Percentiles rank a stretch among this genome's conserved stretches.
Conservation (phyloP, 768 basidiomycete genomes). For the Pulveroboletus ravenelii region DNA sequence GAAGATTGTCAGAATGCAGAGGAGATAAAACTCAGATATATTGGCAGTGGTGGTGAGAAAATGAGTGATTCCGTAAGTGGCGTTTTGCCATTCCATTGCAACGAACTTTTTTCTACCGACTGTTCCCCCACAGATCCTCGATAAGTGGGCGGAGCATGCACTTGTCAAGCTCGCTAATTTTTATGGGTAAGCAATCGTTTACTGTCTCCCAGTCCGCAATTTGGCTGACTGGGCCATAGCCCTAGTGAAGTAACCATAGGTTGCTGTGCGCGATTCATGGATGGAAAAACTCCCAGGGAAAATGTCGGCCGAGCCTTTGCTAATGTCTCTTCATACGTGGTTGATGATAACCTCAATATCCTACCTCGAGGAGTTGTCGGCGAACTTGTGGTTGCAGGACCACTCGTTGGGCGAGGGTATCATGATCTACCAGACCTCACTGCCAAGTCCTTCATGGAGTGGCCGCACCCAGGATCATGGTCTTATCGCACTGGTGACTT, state of each 20-base stretch:
- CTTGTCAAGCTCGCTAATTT: conserved; percentile 45
- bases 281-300: conserved; percentile 34
- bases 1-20: conserved; percentile 28
- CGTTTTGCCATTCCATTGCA: background rate
- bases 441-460: conserved; percentile 42
- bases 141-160: conserved; percentile 46
- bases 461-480: conserved; percentile 37
- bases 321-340: conserved; percentile 35
- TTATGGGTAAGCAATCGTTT: conserved; percentile 34
- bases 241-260: conserved; percentile 53
- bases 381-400: conserved; percentile 48
- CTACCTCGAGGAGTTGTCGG: conserved; percentile 42
- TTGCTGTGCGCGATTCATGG: conserved; percentile 44
- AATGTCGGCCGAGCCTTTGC: conserved; percentile 44
- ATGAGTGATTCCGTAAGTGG: conserved; percentile 45
- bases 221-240: conserved; percentile 12
- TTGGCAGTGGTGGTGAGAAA: conserved; percentile 50
- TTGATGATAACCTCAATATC: conserved; percentile 39
- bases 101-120: background rate
- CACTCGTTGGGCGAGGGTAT: conserved; percentile 48
- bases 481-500: conserved; percentile 50
- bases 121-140: conserved; percentile 30
- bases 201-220: background rate
- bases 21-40: conserved; percentile 36
- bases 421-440: conserved; percentile 42